Evolutionary conservation across 1,284 basidiomycete genomes (phyloP), one percentile per base, ranked within the genome.

Genomic region (Heterobasidion irregulare): DNA sequence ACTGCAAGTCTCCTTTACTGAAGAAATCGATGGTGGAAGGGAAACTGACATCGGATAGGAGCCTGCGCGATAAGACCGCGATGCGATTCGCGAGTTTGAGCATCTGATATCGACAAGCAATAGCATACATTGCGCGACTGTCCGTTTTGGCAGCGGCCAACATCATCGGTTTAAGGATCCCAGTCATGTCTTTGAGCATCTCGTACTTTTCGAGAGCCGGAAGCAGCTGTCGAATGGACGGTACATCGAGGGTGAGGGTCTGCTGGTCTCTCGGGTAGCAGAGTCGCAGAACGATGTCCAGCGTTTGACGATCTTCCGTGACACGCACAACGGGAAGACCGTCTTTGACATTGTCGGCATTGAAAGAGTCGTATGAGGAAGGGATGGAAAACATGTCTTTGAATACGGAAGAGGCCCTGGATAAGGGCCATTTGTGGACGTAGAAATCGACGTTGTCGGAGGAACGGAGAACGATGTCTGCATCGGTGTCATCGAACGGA

Each of bases 391-490:
- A 52, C 60, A 62, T 60, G 47, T 57, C 46, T 12, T 46, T 47
- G 48, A 63, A 63, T 34, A 63, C 26, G 4, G 56, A 41, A 7
- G 60, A 62, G 0, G 60, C 57, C 13, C 53, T 50, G 43, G 35
- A 45, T 18, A 63, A 57, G 34, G 59, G 52, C n/a, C 50, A 19
- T 44, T 53, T 54, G 47, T 59, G 58, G 5, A 63, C 62, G 15
- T 50, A 50, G 44, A 63, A 59, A 33, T 55, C 55, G 33, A 58
- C 53, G 12, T 53, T 50, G 44, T 60, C 61, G 7, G 57, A 58
- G n/a, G 62, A 60, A 32, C 47, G 57, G 8, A 64, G 10, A 44
- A 58, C 34, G 26, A 63, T 26, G 47, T 64, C 63, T 46, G 58
- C 63, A 41, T 61, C 61, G 6, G 16, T 15, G 34, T 52, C 44